Percentiles rank a stretch among this genome's conserved stretches.
Conservation (phyloP, 331 rosid genomes). For the Malus hybrid region DNA sequence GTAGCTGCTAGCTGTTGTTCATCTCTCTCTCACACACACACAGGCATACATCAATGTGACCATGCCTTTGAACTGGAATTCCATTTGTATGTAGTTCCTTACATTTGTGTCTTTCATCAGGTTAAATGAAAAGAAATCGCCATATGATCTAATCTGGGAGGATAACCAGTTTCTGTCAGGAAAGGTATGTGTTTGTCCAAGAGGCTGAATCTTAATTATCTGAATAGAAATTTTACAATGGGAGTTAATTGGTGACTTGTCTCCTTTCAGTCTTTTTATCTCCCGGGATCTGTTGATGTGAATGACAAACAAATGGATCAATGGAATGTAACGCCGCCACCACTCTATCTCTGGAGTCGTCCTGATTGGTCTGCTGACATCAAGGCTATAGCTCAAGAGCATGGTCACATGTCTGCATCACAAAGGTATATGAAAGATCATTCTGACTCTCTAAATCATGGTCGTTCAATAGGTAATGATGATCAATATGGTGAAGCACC, state of each 20-base stretch:
- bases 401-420: conserved; percentile 31
- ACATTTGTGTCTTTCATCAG: conserved; percentile 30
- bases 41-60: background rate
- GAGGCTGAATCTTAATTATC: background rate
- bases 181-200: conserved; percentile 40
- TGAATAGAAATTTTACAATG: background rate
- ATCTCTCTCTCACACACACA: background rate
- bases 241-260: conserved; percentile 9
- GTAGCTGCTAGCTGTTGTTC: conserved; percentile 23
- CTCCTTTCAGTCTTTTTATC: conserved; percentile 74
- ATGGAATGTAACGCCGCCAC: conserved; percentile 62
- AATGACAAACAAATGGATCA: conserved; percentile 71
- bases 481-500: conserved; percentile 10
- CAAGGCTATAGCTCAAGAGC: conserved; percentile 49
- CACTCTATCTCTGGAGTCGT: conserved; percentile 74
- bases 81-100: conserved; percentile 12
- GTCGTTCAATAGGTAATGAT: conserved; percentile 10
- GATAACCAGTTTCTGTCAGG: conserved; percentile 55
- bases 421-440: conserved; percentile 8
- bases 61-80: background rate
- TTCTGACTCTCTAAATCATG: conserved; percentile 6
- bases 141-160: conserved; percentile 88
- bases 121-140: conserved; percentile 39
- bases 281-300: conserved; percentile 73
- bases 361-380: conserved; percentile 50